These are phyloP conservation scores for Thalassia testudinum DNA, from an alignment of 116 monocot genomes.

Conservation along the genomic window DNA sequence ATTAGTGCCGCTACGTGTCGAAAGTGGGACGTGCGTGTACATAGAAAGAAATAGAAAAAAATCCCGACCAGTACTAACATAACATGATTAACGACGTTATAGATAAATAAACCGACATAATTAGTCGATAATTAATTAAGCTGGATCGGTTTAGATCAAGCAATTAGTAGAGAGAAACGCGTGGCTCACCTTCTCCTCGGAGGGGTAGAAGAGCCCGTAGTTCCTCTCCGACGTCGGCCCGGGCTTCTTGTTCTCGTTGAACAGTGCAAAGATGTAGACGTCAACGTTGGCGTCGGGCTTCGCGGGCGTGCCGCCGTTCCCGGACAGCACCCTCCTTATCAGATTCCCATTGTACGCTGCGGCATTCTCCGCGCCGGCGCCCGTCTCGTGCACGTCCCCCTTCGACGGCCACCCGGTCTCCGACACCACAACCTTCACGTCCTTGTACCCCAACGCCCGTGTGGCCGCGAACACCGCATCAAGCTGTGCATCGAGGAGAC, in stretches of 20 bases:
- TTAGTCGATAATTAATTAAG: too few species aligned
- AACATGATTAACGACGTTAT: too few species aligned
- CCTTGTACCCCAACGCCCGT: constrained; percentile 21
- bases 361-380: constrained; percentile 37
- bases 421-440: constrained; percentile 37
- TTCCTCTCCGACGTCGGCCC: constrained; percentile 66
- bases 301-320: constrained; percentile 39
- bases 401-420: constrained; percentile 85
- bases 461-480: constrained; percentile 61
- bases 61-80: too few species aligned
- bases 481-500: constrained; percentile 43
- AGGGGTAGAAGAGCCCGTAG: constrained; percentile 68
- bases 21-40: too few species aligned
- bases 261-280: constrained; percentile 19
- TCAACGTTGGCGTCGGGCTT: constrained; percentile 18
- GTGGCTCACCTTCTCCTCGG: constrained; percentile 16
- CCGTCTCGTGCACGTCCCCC: constrained; percentile 49
- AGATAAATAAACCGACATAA: too few species aligned
- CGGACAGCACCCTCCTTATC: constrained; percentile 38
- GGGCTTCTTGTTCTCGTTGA: constrained; percentile 42
- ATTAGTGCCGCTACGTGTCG: too few species aligned
- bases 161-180: not conserved
- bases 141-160: not conserved
- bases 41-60: too few species aligned
- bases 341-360: constrained; percentile 59